Conservation (phyloP, 108 stramenopile genomes). For the Conticribra guillardii region DNA sequence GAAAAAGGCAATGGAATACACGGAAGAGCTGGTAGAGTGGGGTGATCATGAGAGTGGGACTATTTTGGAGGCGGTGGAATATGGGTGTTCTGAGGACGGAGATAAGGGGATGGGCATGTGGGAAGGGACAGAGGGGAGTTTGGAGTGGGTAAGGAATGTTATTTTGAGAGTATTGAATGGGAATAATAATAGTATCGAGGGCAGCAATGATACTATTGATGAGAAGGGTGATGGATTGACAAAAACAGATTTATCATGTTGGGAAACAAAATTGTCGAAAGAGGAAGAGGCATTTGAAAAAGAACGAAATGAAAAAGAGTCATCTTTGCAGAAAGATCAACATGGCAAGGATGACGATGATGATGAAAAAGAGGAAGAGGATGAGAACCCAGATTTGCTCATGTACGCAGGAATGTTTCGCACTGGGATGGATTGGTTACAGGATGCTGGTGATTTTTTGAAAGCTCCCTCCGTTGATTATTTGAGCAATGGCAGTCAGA, state of each 20-base stretch:
- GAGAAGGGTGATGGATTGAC: conserved; percentile 26
- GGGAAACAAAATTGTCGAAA: conserved; percentile 56
- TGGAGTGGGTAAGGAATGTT: conserved; percentile 67
- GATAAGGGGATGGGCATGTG: conserved; percentile 65
- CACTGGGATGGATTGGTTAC: conserved; percentile 90
- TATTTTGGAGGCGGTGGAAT: conserved; percentile 88
- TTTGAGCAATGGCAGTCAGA: no score
- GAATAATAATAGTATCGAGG: no score
- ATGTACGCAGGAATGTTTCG: conserved; percentile 93
- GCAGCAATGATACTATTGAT: neutral
- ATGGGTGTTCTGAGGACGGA: conserved; percentile 57
- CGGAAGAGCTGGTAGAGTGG: conserved; percentile 80
- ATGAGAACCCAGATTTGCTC: conserved; percentile 68
- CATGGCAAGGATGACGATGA: conserved; percentile 39
- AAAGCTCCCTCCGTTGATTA: conserved; percentile 37
- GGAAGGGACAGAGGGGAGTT: conserved; percentile 76
- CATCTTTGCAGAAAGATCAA: conserved; percentile 12
- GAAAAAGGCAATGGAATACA: conserved; percentile 76
- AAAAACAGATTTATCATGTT: conserved; percentile 55
- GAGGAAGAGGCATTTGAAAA: conserved; percentile 44
- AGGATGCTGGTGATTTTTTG: conserved; percentile 60
- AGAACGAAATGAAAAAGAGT: conserved; percentile 29
- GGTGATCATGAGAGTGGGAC: conserved; percentile 52
- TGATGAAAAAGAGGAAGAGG: conserved; percentile 48
- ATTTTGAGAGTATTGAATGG: conserved; percentile 54